phyloP scores from a whole-genome alignment of 192 early-diverging fungal genomes.

The Coemansia sp. region DNA sequence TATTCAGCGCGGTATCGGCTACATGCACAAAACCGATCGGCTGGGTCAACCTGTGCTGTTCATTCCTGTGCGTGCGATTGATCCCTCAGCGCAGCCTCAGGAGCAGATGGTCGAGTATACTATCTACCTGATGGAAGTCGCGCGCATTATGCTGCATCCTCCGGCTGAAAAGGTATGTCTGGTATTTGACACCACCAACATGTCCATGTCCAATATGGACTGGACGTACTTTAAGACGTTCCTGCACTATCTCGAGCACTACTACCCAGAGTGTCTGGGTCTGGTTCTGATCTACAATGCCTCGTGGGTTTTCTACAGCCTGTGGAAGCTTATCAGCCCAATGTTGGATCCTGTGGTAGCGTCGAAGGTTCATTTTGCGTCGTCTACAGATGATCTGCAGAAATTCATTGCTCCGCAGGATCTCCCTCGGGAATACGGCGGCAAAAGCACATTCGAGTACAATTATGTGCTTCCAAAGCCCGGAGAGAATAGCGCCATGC shows the following conservation, averaged over 20 bases:
- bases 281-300: constrained; percentile 79
- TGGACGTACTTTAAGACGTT: constrained; percentile 75
- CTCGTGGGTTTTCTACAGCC: constrained; percentile 82
- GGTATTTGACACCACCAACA: constrained; percentile 79
- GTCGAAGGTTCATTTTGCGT: constrained; percentile 78
- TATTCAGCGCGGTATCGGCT: constrained; percentile 57
- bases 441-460: constrained; percentile 58
- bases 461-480: constrained; percentile 50
- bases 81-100: constrained; percentile 57
- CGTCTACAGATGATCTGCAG: constrained; percentile 59
- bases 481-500: constrained; percentile 56
- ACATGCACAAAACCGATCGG: constrained; percentile 54
- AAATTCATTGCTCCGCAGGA: constrained; percentile 62
- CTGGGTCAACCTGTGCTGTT: constrained; percentile 59
- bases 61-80: constrained; percentile 57
- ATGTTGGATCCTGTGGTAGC: constrained; percentile 89
- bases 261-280: constrained; percentile 90
- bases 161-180: constrained; percentile 65
- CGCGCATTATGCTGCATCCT: constrained; percentile 55
- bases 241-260: constrained; percentile 76
- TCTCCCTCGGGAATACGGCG: constrained; percentile 63
- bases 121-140: constrained; percentile 62
- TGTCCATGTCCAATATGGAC: constrained; percentile 78
- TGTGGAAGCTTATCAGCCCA: constrained; percentile 82
- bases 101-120: constrained; percentile 66